Conservation (phyloP, 371 early-diverging fungal species). For the Dichotomocladium elegans region DNA sequence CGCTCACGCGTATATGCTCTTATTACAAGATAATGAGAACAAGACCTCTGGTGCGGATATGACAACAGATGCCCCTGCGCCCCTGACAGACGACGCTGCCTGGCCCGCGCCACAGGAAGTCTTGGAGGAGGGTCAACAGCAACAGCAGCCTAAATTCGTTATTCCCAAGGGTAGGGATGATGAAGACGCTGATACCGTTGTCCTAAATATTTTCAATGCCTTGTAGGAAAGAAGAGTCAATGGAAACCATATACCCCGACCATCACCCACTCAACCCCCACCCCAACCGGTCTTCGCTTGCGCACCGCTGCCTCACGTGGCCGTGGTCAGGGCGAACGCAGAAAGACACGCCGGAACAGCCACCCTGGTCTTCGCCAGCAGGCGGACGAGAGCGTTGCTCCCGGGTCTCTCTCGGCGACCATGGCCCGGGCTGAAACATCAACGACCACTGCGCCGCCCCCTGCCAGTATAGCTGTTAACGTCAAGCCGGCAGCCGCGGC, state of each 20-base stretch:
- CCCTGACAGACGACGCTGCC: too few relatives aligned
- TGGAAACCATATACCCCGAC: constrained; percentile 61
- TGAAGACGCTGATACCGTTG: too few relatives aligned
- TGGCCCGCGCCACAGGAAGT: constrained; percentile 51
- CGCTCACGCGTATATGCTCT: too few relatives aligned
- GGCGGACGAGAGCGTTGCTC: not conserved
- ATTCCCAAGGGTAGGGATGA: constrained; percentile 29
- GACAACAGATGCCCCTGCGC: not conserved
- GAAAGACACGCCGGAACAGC: constrained; percentile 20
- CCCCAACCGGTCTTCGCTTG: constrained; percentile 25
- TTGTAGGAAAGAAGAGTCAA: too few relatives aligned
- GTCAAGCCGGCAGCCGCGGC: not conserved
- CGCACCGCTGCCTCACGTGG: too few relatives aligned
- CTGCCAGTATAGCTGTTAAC: not conserved
- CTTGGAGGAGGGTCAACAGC: constrained; percentile 20
- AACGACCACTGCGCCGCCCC: not conserved
- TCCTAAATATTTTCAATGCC: too few relatives aligned
- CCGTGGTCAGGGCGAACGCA: constrained; percentile 9
- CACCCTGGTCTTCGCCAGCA: constrained; percentile 9
- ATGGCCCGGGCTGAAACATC: not conserved
- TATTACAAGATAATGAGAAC: not conserved
- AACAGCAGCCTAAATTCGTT: constrained; percentile 38
- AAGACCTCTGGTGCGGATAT: not conserved
- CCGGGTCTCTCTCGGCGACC: not conserved
- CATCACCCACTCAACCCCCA: constrained; percentile 51